Base-by-base conservation (phyloP, 306 rosid species). In the Inga laurina region DNA sequence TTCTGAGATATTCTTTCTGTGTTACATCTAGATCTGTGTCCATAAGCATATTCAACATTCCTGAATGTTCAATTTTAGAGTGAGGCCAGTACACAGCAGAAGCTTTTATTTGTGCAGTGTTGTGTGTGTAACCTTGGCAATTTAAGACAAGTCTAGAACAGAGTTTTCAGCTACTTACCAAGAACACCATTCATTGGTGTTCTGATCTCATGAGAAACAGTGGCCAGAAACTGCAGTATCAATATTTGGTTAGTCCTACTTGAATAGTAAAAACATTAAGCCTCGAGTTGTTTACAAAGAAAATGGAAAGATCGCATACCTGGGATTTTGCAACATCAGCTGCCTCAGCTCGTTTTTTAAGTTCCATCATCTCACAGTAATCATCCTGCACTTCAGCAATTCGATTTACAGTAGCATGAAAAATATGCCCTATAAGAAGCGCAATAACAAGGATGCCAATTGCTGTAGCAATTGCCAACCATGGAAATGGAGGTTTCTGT, bases 181-280 rank as follows among this genome's bases (percentile, higher is more conserved):
- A 96, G 91, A 84, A 96, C 98, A 77, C 99, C 99, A 66, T 94
- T 96, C 99, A 96, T 96, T 61, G 99, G 99, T 35, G 99, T 94
- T 85, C 99, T 89, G 90, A 96, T 96, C 90, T 96, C 99, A 67
- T 96, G 99, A 74, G 99, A 96, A 79, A 96, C 99, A 19, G 99
- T 94, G 41, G 99, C 99, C 68, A 96, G 97, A 84, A 96, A 96
- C 99, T 96, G 86, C 90, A 90, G 21, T 79, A 76, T 65, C 76
- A 10, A 75, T 34, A 80, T 74, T 74, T n/a, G 75, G 85, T 85
- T 75, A 87, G 76, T 78, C 49, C 76, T 66, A 78, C 76, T 64
- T 52, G 37, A 54, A 45, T 54, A 49, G 72, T 41, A 67, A 16
- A 30, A 64, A 79, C 52, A 27, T 48, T 54, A 74, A 85, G 81